Base-by-base conservation (phyloP, 768 basidiomycete genomes). In the Boletus sensibilis region DNA sequence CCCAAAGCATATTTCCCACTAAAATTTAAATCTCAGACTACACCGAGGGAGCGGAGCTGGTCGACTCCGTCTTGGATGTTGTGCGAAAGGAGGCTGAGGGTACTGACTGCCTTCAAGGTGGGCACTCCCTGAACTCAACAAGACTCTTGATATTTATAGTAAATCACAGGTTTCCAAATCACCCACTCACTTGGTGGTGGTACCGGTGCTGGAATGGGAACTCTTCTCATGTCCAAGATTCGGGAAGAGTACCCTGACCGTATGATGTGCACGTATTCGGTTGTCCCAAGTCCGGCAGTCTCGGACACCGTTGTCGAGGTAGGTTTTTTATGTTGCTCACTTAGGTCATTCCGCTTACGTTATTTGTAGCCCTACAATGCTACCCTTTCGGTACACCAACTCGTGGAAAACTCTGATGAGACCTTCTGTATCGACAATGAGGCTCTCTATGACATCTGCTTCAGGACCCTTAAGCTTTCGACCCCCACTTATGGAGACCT, bases 381-480 rank as follows among this genome's bases (percentile, higher is more conserved):
- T 34, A 97, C 94, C 5, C 90, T 98, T 51, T 97, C 94, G 50
- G 94, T 98, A 12, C 96, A 98, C 74, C 97, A 98, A 77, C 86
- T 98, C 41, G 97, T 98, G 50, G 97, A 98, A 78, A 98, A 98
- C 83, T 98, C 96, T 35, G 96, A 98, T 70, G 94, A 97, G 78
- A 98, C 97, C 18, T 98, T 98, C 91, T 98, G 96, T 76, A 98
- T 99, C 72, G 96, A 98, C 73, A 98, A 98, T 74, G 96, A 98
- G 75, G 97, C 96, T 29, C 87, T 99, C 53, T 97, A 98, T 77
- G 97, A 98, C 71, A 99, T 99, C 70, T 98, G 95, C 78, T 94
- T 97, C 86, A 85, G 93, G 70, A 98, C 97, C 31, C 83, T 99
- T 71, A 98, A 99, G 79, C 87, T 98, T 61, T 84, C 87, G 44